These are phyloP conservation scores for Peronospora belbahrii DNA, from an alignment of 352 stramenopile genomes.

Conservation along the genomic window DNA sequence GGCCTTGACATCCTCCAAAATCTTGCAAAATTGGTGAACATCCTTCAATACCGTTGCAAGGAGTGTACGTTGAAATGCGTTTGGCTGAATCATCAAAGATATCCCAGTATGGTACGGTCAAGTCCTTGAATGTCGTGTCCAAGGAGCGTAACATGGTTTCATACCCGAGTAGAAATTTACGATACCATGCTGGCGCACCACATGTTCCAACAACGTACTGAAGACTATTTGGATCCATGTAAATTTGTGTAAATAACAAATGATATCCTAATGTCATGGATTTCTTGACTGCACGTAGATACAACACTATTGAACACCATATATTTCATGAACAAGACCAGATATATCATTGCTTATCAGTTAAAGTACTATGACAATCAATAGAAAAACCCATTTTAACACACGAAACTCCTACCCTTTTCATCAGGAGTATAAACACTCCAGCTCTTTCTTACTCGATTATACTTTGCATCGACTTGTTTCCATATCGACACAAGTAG, in stretches of 20 bases:
- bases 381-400: no score
- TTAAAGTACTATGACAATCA: no score
- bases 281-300: slow-evolving; percentile 39
- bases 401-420: no score
- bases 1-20: slow-evolving; percentile 42
- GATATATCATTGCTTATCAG: no score
- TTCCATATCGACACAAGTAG: background rate
- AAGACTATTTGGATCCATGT: slow-evolving; percentile 36
- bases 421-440: slow-evolving; percentile 18
- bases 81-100: slow-evolving; percentile 52
- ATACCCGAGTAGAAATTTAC: slow-evolving; percentile 57
- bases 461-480: slow-evolving; percentile 1
- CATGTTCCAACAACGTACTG: slow-evolving; percentile 38
- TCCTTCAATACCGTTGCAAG: slow-evolving; percentile 30
- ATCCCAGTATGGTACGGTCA: slow-evolving; percentile 66
- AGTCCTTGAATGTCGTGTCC: slow-evolving; percentile 27
- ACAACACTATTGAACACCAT: no score
- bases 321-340: no score
- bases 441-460: slow-evolving; percentile 33
- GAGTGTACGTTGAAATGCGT: slow-evolving; percentile 30
- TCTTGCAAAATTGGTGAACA: slow-evolving; percentile 47
- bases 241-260: slow-evolving; percentile 47
- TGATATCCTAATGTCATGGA: slow-evolving; percentile 47
- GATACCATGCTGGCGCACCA: slow-evolving; percentile 52
- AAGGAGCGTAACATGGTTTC: slow-evolving; percentile 64